These are phyloP conservation scores for Venturia asperata DNA, from an alignment of 2,329 filamentous ascomycete genomes.

Conservation along the genomic window DNA sequence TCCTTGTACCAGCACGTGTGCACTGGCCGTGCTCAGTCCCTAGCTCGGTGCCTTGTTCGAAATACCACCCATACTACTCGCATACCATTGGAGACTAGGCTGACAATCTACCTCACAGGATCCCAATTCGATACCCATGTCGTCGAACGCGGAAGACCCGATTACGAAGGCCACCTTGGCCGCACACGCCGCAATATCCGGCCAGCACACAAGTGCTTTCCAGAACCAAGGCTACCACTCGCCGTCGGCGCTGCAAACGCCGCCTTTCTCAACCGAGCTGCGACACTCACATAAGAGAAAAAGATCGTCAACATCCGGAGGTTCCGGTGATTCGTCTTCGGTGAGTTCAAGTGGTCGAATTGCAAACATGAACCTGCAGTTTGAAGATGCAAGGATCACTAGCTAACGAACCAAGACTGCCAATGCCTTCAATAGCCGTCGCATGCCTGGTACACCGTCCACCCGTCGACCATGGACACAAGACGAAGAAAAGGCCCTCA, in stretches of 20 bases:
- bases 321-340: slow-evolving; percentile 16
- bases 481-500: slow-evolving; percentile 82
- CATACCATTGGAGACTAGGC: slow-evolving; percentile 15
- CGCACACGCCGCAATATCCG: slow-evolving; percentile 22
- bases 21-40: not conserved
- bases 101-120: slow-evolving; percentile 16
- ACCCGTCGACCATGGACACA: slow-evolving; percentile 76
- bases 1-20: not conserved
- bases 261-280: slow-evolving; percentile 6
- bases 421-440: slow-evolving; percentile 33
- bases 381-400: not conserved
- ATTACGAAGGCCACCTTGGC: slow-evolving; percentile 23
- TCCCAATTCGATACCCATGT: slow-evolving; percentile 6
- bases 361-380: slow-evolving; percentile 2
- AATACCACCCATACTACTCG: not conserved
- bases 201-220: slow-evolving; percentile 15
- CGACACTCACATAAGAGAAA: slow-evolving; percentile 14
- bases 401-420: slow-evolving; percentile 1
- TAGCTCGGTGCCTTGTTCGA: not conserved
- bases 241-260: slow-evolving; percentile 13
- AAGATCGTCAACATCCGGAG: not conserved
- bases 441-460: slow-evolving; percentile 47
- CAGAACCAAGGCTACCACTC: not conserved
- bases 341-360: slow-evolving; percentile 3
- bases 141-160: slow-evolving; percentile 20